Conservation (phyloP, 768 basidiomycete species). For the Amanita molliuscula region DNA sequence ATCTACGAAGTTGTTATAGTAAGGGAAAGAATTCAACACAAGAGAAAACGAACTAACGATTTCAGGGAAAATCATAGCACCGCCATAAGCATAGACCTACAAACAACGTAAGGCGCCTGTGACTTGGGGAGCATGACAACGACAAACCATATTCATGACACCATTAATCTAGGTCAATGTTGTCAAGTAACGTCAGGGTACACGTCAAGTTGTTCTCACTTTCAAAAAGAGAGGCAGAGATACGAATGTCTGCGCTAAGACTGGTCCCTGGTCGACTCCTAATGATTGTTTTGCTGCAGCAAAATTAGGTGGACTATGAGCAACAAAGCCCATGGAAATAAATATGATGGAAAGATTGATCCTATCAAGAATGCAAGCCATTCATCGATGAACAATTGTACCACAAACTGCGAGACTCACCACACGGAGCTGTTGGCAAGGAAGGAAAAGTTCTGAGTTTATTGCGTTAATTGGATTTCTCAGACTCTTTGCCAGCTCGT, state of each 20-base stretch:
- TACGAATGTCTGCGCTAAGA: conserved; percentile 26
- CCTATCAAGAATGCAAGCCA: no score
- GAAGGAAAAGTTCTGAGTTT: conserved; percentile 34
- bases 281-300: conserved; percentile 27
- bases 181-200: background rate
- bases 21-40: no score
- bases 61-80: conserved; percentile 38
- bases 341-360: no score
- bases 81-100: conserved; percentile 49
- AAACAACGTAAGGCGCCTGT: background rate
- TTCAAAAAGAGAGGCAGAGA: conserved; percentile 25
- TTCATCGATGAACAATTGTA: conserved; percentile 44
- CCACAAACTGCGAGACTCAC: conserved; percentile 35
- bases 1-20: no score
- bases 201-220: conserved; percentile 6
- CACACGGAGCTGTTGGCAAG: no score
- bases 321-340: no score
- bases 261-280: conserved; percentile 19
- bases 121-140: no score
- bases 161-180: conserved; percentile 37
- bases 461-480: conserved; percentile 21
- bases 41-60: no score
- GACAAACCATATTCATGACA: conserved; percentile 46
- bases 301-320: conserved; percentile 45
- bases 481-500: conserved; percentile 1